Evolutionary conservation across 768 basidiomycete species (phyloP), one percentile per base, ranked within the genome.

Genomic region (Asterophora parasitica): DNA sequence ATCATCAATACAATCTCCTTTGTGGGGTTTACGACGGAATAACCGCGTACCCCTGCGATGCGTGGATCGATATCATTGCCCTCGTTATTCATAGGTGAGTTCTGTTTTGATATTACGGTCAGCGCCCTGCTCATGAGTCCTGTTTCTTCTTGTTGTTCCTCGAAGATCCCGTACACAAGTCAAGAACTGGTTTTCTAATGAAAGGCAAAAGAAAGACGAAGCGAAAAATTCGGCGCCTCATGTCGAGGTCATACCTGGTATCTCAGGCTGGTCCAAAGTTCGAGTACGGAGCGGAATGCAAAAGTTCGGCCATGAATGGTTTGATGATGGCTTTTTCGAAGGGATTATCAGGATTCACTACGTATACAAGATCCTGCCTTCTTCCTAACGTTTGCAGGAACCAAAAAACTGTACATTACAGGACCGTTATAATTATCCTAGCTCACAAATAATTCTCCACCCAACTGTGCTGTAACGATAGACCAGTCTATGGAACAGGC

Each of bases 181-280:
- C 46, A 81, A 78, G 64, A 81, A 81, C 53, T 83, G 81, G 81
- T 83, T 83, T 50, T 79, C 79, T 4, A 83, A 83, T 61, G 74
- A 81, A 62, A 72, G 81, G 35, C 81, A 73, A 56, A 73, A 64
- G 48, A 56, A 50, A 36, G 68, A 74, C 48, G 69, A 74, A 52
- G 70, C 70, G 3, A 23, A 3, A 23, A 3, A 23, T 23, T 3
- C 6, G 6, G 6, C 23, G 23, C 23, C 23, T 23, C 23, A 23
- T 46, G 63, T 72, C 27, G 65, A 60, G 52, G 61, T 59, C 19
- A 62, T 63, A 43, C 66, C 67, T 26, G 69, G 64, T 51, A 68
- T 67, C 30, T 23, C 23, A 23, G 23, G 23, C 23, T 70, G 71
- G 37, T 69, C 71, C 51, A 72, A 66, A 49, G 59, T 80, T 53